A percentile compares a stretch with the other conserved stretches of the same genome.
Evolutionary conservation across 176 grass and related monocot genomes (phyloP).

Genomic region (Eragrostis nindensis): DNA sequence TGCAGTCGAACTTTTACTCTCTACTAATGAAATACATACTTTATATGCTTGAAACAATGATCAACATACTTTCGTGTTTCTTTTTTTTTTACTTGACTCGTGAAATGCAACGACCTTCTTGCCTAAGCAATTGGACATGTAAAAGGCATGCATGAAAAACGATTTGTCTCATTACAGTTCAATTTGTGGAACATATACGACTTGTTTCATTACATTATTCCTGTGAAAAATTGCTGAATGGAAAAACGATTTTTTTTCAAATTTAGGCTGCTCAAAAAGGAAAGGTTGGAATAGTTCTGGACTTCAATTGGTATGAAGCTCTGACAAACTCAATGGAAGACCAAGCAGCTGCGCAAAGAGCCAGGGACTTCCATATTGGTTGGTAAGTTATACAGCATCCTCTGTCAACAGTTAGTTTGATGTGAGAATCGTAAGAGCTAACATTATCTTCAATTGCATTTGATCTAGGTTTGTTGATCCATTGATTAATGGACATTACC

Average conservation of each 20-base stretch:
- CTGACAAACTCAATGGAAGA: constrained; percentile 69
- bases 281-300: constrained; percentile 72
- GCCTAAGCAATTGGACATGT: neutral
- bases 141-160: neutral
- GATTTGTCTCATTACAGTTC: no score
- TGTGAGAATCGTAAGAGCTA: neutral
- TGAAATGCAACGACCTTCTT: constrained; percentile 7
- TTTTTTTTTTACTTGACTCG: constrained; percentile 2
- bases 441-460: neutral
- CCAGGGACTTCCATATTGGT: constrained; percentile 91
- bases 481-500: constrained; percentile 74
- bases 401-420: neutral
- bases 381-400: constrained; percentile 55
- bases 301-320: constrained; percentile 75
- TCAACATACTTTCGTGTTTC: neutral
- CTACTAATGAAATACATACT: neutral
- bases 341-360: constrained; percentile 80
- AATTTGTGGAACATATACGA: neutral
- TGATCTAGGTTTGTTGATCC: constrained; percentile 77
- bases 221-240: constrained; percentile 16
- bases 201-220: neutral
- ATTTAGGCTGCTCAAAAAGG: constrained; percentile 59
- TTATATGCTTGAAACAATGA: constrained; percentile 20
- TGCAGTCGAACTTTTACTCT: neutral
- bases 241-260: constrained; percentile 8